Conservation (phyloP, 306 rosid genomes). For the Pyrus bretschneideri region DNA sequence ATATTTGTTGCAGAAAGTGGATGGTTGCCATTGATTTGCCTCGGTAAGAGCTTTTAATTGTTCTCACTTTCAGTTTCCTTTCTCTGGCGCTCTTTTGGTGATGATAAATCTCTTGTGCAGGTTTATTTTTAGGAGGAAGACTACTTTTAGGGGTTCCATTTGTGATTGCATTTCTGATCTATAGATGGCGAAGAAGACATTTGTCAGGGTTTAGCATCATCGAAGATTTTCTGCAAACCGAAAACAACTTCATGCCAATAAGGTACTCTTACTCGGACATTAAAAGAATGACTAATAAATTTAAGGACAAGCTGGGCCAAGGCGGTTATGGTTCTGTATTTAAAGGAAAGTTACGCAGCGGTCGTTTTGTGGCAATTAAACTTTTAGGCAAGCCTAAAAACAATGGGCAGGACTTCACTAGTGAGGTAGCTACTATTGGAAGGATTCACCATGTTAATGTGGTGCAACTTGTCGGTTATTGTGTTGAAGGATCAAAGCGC, state of each 20-base stretch:
- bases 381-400: neutral
- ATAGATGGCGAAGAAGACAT: neutral
- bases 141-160: neutral
- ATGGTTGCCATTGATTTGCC: rapidly evolving
- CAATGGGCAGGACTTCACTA: neutral
- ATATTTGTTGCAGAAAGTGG: neutral
- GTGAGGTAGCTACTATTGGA: neutral
- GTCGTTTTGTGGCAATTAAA: neutral
- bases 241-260: neutral
- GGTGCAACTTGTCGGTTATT: neutral
- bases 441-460: neutral
- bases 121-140: neutral
- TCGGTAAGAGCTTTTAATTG: neutral
- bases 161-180: neutral
- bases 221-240: neutral
- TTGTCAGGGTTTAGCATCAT: neutral
- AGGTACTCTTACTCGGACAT: neutral
- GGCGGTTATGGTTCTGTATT: neutral
- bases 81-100: neutral
- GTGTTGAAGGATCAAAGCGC: slow-evolving; percentile 5
- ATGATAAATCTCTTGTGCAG: neutral
- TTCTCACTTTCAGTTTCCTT: neutral
- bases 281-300: neutral
- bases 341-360: neutral
- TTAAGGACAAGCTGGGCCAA: neutral